These are phyloP conservation scores for Chlamydomonas eustigma DNA, from an alignment of 139 green algal genomes.

Conservation along the genomic window DNA sequence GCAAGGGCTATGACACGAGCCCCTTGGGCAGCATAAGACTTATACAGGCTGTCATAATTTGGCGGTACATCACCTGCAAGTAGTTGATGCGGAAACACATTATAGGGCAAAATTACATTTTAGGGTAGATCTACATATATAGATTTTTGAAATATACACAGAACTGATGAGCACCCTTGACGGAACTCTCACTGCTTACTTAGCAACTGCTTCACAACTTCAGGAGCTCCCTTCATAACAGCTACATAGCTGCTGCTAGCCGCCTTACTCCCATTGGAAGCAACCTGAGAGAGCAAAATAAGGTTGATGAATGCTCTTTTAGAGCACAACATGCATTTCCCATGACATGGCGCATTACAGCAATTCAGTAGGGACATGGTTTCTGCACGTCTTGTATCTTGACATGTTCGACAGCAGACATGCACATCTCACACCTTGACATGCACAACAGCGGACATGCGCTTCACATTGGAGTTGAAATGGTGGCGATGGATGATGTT, in stretches of 20 bases:
- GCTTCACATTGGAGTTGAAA: slow-evolving; percentile 87
- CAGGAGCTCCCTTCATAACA: slow-evolving; percentile 86
- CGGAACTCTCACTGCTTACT: not conserved
- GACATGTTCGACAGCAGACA: too few species aligned
- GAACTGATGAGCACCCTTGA: too few species aligned
- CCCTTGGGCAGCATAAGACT: slow-evolving; percentile 79
- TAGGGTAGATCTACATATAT: too few species aligned
- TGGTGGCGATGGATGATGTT: slow-evolving; percentile 80
- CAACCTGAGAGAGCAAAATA: slow-evolving; percentile 8
- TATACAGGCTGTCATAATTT: slow-evolving; percentile 80
- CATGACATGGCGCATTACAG: too few species aligned
- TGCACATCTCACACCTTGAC: slow-evolving; percentile 35
- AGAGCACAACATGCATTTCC: too few species aligned
- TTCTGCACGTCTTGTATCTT: not conserved
- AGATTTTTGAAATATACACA: too few species aligned
- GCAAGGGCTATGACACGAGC: slow-evolving; percentile 90
- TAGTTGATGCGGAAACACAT: too few species aligned
- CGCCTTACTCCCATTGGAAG: not conserved
- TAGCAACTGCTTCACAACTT: slow-evolving; percentile 48
- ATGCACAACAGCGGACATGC: slow-evolving; percentile 80
- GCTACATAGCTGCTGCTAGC: slow-evolving; percentile 20
- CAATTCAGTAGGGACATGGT: too few species aligned
- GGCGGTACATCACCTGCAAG: slow-evolving; percentile 44
- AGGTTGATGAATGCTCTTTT: not conserved
- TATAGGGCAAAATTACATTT: too few species aligned